Evolutionary conservation across 257 asterid species (phyloP).

Genomic region (Lycium barbarum): DNA sequence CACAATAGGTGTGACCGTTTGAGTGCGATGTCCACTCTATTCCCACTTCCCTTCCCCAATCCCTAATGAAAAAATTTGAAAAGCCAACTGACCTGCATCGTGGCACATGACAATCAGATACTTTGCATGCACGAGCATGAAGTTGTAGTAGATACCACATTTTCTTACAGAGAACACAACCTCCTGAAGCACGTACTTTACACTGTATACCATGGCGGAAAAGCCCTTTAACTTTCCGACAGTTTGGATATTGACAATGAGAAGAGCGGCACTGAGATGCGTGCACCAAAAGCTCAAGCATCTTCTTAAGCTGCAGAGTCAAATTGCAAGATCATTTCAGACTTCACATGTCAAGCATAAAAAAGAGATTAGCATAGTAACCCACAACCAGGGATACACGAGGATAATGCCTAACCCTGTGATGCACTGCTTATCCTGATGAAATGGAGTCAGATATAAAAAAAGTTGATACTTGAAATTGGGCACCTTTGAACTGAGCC

Average conservation of each 20-base stretch:
- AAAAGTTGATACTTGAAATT: conserved; percentile 18
- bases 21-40: neutral
- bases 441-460: neutral
- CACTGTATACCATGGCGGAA: conserved; percentile 92
- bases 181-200: conserved; percentile 89
- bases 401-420: conserved; percentile 14
- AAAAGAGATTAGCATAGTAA: neutral
- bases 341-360: conserved; percentile 5
- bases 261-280: conserved; percentile 47
- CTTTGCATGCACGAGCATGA: conserved; percentile 98
- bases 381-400: neutral
- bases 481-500: neutral
- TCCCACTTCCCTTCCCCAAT: conserved; percentile 3
- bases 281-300: conserved; percentile 90
- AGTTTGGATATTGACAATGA: conserved; percentile 82
- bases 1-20: neutral
- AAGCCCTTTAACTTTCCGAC: conserved; percentile 97
- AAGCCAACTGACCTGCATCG: conserved; percentile 87
- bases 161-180: conserved; percentile 88
- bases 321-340: conserved; percentile 37
- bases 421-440: neutral
- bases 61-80: neutral
- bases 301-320: conserved; percentile 72
- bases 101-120: conserved; percentile 86
- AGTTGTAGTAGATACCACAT: conserved; percentile 99